A percentile compares a stretch with the other conserved stretches of the same genome.
Conservation (phyloP, 1,139 yeast species). For the Arxiozyma bovina region DNA sequence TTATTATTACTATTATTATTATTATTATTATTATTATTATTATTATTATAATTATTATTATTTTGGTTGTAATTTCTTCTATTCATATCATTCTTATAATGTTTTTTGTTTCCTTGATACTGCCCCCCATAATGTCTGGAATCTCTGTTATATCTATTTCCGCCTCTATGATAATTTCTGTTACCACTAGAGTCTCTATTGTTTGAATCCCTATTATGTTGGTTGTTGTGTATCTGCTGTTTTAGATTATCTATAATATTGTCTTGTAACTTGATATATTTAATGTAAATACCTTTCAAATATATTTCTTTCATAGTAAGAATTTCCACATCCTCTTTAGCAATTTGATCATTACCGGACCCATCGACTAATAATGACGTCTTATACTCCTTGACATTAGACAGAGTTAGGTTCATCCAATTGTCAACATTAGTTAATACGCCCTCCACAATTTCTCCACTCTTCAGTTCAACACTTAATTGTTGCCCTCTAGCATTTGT, state of each 20-base stretch:
- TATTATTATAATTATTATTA: constrained; percentile 15
- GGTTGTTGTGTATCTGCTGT: constrained; percentile 35
- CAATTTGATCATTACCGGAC: background rate
- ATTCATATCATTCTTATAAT: constrained; percentile 3
- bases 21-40: constrained; percentile 11
- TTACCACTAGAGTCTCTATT: constrained; percentile 28
- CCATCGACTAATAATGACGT: constrained; percentile 32
- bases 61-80: constrained; percentile 13
- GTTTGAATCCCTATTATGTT: constrained; percentile 21
- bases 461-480: constrained; percentile 81
- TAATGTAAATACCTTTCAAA: constrained; percentile 76
- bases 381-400: constrained; percentile 55
- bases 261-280: constrained; percentile 57
- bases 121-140: constrained; percentile 6
- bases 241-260: constrained; percentile 76
- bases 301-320: constrained; percentile 68
- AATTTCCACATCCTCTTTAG: constrained; percentile 34
- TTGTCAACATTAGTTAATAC: constrained; percentile 79
- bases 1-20: too few relatives aligned
- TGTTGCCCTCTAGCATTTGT: constrained; percentile 89
- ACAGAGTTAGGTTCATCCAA: constrained; percentile 89
- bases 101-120: constrained; percentile 10
- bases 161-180: constrained; percentile 16
- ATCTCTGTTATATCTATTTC: constrained; percentile 9
- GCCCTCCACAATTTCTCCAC: constrained; percentile 87